Base-by-base conservation (phyloP, 805 yeast species). In the Wickerhamomyces hampshirensis region DNA sequence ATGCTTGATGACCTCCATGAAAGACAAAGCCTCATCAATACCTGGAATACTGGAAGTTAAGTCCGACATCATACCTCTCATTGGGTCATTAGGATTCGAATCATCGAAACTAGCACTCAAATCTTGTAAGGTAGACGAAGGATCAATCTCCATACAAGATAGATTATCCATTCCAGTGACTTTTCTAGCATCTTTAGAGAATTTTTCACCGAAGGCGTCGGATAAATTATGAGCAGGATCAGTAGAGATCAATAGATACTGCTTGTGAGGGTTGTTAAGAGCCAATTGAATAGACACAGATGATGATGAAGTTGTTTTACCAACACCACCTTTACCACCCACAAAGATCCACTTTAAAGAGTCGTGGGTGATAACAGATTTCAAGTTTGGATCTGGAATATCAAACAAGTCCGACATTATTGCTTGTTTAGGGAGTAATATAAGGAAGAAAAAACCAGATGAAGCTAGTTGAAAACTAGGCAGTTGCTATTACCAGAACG, bases 261-360 rank as follows among this genome's bases (percentile, higher is more conserved):
- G 81, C 47, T 87, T 89, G 13, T 60, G 47, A 24, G 95, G 94
- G 56, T 94, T 82, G 39, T 73, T 69, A 43, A 84, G 63, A 13
- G 98, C 97, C 59, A 93, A 74, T 64, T 93, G 98, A 44, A 89
- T 82, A 16, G 99, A 95, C 49, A 93, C 73, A 17, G 97, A 88
- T 31, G 96, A 89, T 1, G 98, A 91, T 4, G 97, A 85, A 18
- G 98, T 93, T 45, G 99, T 93, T 61, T 93, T 93, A 54, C 99
- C 99, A 19, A 93, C 99, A 64, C 99, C 99, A 61, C 99, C 99
- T 69, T 93, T 93, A 50, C 99, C 99, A 48, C 99, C 99, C 30
- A 91, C 98, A 55, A 93, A 93, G 45, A 93, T 82, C 99, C 99
- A 93, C 56, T 84, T 85, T 56, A 93, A 74, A 10, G 83, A 62